These are phyloP conservation scores for Stagonosporopsis cucurbitacearum DNA, from an alignment of 2,329 filamentous ascomycete species.

Conservation along the genomic window DNA sequence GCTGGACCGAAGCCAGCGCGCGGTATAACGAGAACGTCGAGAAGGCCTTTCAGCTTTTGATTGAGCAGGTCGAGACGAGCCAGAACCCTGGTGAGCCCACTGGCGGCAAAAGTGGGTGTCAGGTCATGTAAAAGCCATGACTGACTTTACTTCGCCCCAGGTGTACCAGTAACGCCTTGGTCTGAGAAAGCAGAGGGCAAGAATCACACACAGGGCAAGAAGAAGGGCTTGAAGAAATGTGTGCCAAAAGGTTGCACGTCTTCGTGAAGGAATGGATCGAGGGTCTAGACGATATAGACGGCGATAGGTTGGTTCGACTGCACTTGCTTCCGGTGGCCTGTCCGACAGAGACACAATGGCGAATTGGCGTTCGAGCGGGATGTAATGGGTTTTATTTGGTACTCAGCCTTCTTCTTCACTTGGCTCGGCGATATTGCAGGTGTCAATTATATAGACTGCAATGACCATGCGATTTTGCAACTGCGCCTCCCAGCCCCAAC, in stretches of 20 bases:
- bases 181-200: background rate
- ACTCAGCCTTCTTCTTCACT: slow-evolving; percentile 13
- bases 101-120: slow-evolving; percentile 72
- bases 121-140: slow-evolving; percentile 72
- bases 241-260: background rate
- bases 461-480: slow-evolving; percentile 1
- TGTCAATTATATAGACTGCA: slow-evolving; percentile 8
- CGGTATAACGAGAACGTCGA: slow-evolving; percentile 92
- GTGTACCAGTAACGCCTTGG: background rate
- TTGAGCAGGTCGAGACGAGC: slow-evolving; percentile 92
- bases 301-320: slow-evolving; percentile 1
- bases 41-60: slow-evolving; percentile 92
- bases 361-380: slow-evolving; percentile 38
- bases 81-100: slow-evolving; percentile 87
- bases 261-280: background rate
- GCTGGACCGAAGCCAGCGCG: slow-evolving; percentile 93
- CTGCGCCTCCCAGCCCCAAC: background rate
- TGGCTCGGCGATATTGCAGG: slow-evolving; percentile 1
- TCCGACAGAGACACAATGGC: slow-evolving; percentile 24
- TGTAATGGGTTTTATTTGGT: slow-evolving; percentile 28
- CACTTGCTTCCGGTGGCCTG: background rate
- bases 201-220: background rate
- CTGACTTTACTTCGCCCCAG: slow-evolving; percentile 20
- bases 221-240: slow-evolving; percentile 9
- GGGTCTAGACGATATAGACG: slow-evolving; percentile 32